Percentiles rank a stretch among this genome's conserved stretches.
Evolutionary conservation across 495 filamentous ascomycete genomes (phyloP).

Genomic region (Wilcoxina mikolae): DNA sequence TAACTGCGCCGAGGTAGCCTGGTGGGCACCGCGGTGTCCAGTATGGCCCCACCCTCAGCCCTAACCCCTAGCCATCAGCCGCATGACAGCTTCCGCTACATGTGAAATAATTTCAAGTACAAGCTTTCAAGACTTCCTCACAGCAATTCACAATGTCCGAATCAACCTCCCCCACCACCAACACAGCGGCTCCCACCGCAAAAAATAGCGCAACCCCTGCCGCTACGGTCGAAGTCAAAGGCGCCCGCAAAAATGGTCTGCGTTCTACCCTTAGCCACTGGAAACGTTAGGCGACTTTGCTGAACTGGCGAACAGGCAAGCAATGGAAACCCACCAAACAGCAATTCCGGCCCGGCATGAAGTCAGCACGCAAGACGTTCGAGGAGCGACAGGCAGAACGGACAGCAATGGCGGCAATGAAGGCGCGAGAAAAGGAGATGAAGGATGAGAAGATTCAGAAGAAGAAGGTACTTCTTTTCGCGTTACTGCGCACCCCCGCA

Average conservation of each 20-base stretch:
- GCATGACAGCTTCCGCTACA: background rate
- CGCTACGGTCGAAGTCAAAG: constrained; percentile 11
- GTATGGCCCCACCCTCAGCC: background rate
- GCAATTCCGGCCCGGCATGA: constrained; percentile 71
- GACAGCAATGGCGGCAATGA: constrained; percentile 52
- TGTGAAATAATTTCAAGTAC: constrained; percentile 4
- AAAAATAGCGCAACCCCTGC: constrained; percentile 33
- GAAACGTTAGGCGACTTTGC: too few relatives aligned
- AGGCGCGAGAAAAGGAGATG: constrained; percentile 84
- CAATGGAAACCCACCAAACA: constrained; percentile 75
- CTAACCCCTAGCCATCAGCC: too few relatives aligned
- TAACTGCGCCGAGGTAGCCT: too few relatives aligned
- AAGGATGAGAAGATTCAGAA: constrained; percentile 65
- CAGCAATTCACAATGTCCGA: background rate
- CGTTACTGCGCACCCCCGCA: background rate
- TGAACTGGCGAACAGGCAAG: constrained; percentile 50
- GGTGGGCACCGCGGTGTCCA: too few relatives aligned
- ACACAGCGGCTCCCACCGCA: constrained; percentile 30
- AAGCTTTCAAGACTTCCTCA: background rate
- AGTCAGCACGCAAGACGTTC: constrained; percentile 50
- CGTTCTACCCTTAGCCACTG: too few relatives aligned
- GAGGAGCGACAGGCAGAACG: constrained; percentile 53
- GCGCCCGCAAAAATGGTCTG: constrained; percentile 31
- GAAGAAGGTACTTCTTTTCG: constrained; percentile 2
- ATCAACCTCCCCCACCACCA: background rate